Evolutionary conservation across 345 rosid genomes (phyloP).

Genomic region (Arabis hirsuta): DNA sequence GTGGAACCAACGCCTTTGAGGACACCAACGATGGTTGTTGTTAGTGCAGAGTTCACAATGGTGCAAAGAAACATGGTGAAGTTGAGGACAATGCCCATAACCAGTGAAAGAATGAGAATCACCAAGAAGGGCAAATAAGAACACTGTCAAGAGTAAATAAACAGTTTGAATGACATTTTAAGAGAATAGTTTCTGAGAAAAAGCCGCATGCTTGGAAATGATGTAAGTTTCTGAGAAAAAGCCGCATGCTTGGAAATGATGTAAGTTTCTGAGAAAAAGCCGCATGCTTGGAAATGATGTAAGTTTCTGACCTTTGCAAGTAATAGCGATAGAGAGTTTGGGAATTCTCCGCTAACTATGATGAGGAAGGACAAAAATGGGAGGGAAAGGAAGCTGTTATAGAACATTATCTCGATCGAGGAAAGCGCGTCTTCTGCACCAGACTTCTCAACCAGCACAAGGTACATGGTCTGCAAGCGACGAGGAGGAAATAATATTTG

Average conservation of each 20-base stretch:
- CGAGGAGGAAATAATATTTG: not conserved
- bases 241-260: not conserved
- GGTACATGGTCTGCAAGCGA: constrained; percentile 89
- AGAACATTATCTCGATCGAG: constrained; percentile 90
- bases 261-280: constrained; percentile 43
- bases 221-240: not conserved
- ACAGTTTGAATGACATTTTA: not conserved
- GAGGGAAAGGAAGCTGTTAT: constrained; percentile 91
- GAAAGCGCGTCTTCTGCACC: constrained; percentile 98
- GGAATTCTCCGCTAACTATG: constrained; percentile 84
- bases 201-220: constrained; percentile 9
- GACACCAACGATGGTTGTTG: constrained; percentile 97
- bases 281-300: not conserved
- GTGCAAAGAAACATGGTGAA: constrained; percentile 97
- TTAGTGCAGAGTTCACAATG: constrained; percentile 92
- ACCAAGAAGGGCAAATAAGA: constrained; percentile 70
- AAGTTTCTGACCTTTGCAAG: constrained; percentile 77
- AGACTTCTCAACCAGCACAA: constrained; percentile 90
- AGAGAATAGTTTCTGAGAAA: constrained; percentile 9
- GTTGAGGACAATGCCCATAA: constrained; percentile 94
- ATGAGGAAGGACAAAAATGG: constrained; percentile 83
- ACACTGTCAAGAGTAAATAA: constrained; percentile 55
- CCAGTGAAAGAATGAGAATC: constrained; percentile 71
- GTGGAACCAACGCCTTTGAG: constrained; percentile 98
- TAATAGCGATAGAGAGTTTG: constrained; percentile 68